Evolutionary conservation across 345 rosid species (phyloP).

Genomic region (Salix koriyanagi): DNA sequence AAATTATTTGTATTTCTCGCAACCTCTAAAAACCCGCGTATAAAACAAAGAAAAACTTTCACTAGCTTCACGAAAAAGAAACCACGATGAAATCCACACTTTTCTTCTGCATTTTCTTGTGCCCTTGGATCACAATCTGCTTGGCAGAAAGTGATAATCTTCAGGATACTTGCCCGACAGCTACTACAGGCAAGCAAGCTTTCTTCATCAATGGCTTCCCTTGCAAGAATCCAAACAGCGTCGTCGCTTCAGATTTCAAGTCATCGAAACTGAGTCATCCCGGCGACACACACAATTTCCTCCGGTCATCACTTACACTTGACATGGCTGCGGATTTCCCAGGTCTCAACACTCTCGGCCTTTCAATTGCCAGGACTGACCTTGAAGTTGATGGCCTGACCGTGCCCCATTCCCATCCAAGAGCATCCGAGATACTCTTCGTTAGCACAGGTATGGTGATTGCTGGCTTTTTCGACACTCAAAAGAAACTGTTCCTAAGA

Average conservation of each 20-base stretch:
- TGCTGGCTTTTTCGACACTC: constrained; percentile 70
- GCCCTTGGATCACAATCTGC: constrained; percentile 24
- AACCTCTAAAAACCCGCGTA: constrained; percentile 11
- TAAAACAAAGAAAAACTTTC: constrained; percentile 11
- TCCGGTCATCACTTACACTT: constrained; percentile 37
- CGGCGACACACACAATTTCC: constrained; percentile 60
- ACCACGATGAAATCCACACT: constrained; percentile 33
- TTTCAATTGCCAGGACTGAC: constrained; percentile 68
- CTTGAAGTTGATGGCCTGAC: constrained; percentile 54
- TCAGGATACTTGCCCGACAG: constrained; percentile 68
- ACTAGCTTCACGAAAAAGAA: not conserved
- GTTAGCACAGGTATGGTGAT: constrained; percentile 50
- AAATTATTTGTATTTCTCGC: constrained; percentile 20
- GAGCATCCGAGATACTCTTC: constrained; percentile 63
- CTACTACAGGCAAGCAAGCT: constrained; percentile 18
- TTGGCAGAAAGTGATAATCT: constrained; percentile 46
- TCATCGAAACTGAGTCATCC: constrained; percentile 34
- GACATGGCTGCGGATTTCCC: constrained; percentile 62
- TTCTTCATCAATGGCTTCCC: constrained; percentile 72
- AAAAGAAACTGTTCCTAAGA: constrained; percentile 43
- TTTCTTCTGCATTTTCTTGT: constrained; percentile 20
- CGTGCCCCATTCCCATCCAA: constrained; percentile 68
- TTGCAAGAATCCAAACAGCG: constrained; percentile 53
- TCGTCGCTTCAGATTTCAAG: constrained; percentile 68
- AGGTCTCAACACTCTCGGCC: constrained; percentile 83